Percentiles rank a stretch among this genome's conserved stretches.
Conservation (phyloP, 768 basidiomycete species). For the Nevesoporus exiguus region DNA sequence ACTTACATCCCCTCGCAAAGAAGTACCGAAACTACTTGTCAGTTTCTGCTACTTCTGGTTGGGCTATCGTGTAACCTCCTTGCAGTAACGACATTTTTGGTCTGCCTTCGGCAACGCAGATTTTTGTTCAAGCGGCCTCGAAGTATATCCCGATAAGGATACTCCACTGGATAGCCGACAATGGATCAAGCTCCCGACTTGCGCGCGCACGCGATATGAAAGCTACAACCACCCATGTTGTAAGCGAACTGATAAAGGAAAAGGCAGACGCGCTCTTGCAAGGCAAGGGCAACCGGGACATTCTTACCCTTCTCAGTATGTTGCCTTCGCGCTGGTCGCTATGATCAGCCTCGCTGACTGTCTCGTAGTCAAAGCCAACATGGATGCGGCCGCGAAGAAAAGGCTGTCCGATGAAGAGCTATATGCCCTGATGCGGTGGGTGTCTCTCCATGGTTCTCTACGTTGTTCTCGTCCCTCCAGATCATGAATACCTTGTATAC, state of each 20-base stretch:
- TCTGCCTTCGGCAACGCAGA: not conserved
- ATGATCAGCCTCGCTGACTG: not conserved
- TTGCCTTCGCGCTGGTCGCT: not conserved
- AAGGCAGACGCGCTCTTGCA: slow-evolving; percentile 5
- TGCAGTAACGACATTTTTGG: not conserved
- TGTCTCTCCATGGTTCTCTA: not conserved
- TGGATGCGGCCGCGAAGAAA: slow-evolving; percentile 15
- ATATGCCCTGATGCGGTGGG: slow-evolving; percentile 13
- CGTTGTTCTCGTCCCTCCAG: not conserved
- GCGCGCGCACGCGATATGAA: not conserved
- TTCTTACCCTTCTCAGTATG: slow-evolving; percentile 38
- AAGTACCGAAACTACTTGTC: not conserved
- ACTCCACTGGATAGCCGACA: not conserved
- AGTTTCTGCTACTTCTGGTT: not conserved
- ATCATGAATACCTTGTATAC: not conserved
- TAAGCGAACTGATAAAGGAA: slow-evolving; percentile 4
- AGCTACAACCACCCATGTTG: not conserved
- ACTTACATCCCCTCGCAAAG: not conserved
- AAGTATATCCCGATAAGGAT: slow-evolving; percentile 2
- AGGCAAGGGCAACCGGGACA: slow-evolving; percentile 1
- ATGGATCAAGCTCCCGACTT: not conserved
- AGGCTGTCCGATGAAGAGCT: slow-evolving; percentile 15
- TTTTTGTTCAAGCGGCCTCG: slow-evolving; percentile 6
- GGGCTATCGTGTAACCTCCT: not conserved
- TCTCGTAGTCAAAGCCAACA: slow-evolving; percentile 1